Conservation (phyloP, 495 filamentous ascomycete species). For the Hypoxylon cercidicola region DNA sequence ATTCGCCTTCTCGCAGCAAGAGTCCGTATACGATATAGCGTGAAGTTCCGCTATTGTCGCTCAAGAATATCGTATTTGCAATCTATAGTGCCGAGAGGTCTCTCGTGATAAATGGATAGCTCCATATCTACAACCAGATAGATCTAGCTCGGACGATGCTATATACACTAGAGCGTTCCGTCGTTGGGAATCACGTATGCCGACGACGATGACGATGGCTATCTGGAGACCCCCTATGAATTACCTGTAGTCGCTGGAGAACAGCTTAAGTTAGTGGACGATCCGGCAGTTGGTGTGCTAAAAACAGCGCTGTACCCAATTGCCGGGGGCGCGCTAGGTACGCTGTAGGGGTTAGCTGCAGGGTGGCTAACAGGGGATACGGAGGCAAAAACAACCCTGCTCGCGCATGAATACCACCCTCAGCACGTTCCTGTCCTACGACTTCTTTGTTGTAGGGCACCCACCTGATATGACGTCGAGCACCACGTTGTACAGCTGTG, state of each 20-base stretch:
- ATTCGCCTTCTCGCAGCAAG: background rate
- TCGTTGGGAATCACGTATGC: background rate
- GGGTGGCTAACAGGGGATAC: slow-evolving; percentile 3
- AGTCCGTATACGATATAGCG: background rate
- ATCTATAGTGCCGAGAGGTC: background rate
- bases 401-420: too few species aligned
- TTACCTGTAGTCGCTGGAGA: too few species aligned
- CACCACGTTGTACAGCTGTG: too few species aligned
- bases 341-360: slow-evolving; percentile 2
- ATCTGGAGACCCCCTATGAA: background rate
- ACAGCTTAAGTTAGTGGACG: slow-evolving; percentile 1
- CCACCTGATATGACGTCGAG: too few species aligned
- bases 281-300: slow-evolving; percentile 19
- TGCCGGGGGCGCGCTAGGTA: background rate
- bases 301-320: slow-evolving; percentile 27
- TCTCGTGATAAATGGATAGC: background rate
- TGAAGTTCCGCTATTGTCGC: background rate
- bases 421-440: too few species aligned
- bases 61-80: background rate
- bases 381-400: background rate
- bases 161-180: background rate
- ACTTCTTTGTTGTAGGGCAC: too few species aligned
- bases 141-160: background rate
- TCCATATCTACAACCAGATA: background rate
- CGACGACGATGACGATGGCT: slow-evolving; percentile 2